Evolutionary conservation across 2,329 filamentous ascomycete genomes (phyloP).

Genomic region (Ceratocystis smalleyi): DNA sequence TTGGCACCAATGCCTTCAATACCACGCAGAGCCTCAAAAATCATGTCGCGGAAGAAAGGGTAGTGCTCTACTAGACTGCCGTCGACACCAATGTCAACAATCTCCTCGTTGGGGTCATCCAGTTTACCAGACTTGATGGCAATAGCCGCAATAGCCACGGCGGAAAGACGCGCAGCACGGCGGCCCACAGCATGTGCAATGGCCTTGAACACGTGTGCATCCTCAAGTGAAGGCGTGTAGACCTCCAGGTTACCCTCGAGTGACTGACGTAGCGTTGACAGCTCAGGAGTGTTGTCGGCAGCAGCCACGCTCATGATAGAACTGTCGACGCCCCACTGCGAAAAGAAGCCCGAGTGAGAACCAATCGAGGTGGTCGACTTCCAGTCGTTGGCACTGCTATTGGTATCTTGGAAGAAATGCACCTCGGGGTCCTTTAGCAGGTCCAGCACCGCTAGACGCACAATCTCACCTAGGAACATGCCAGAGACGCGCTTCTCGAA

Average conservation of each 20-base stretch:
- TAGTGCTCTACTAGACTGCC: constrained; percentile 93
- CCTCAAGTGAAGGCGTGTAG: constrained; percentile 60
- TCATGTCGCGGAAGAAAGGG: constrained; percentile 76
- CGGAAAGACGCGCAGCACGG: constrained; percentile 73
- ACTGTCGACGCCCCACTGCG: constrained; percentile 81
- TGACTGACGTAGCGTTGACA: constrained; percentile 59
- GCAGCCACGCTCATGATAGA: constrained; percentile 77
- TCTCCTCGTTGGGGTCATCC: constrained; percentile 44
- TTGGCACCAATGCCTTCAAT: constrained; percentile 61
- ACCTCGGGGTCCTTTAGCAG: constrained; percentile 53
- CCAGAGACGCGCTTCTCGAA: constrained; percentile 97
- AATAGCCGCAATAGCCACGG: constrained; percentile 73
- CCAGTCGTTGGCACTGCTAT: constrained; percentile 55
- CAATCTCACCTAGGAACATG: constrained; percentile 94
- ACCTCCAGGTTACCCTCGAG: constrained; percentile 65
- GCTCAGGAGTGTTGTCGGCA: constrained; percentile 57
- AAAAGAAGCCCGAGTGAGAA: constrained; percentile 50
- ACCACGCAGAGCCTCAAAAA: constrained; percentile 63
- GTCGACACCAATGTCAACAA: constrained; percentile 83
- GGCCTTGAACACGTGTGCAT: constrained; percentile 74
- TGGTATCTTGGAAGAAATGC: constrained; percentile 60
- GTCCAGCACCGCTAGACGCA: constrained; percentile 59
- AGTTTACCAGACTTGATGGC: constrained; percentile 68
- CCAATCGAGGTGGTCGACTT: constrained; percentile 54
- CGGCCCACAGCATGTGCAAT: constrained; percentile 73